Evolutionary conservation across 139 green algal species (phyloP), one percentile per base, ranked within the genome.

Genomic region (Dunaliella primolecta): DNA sequence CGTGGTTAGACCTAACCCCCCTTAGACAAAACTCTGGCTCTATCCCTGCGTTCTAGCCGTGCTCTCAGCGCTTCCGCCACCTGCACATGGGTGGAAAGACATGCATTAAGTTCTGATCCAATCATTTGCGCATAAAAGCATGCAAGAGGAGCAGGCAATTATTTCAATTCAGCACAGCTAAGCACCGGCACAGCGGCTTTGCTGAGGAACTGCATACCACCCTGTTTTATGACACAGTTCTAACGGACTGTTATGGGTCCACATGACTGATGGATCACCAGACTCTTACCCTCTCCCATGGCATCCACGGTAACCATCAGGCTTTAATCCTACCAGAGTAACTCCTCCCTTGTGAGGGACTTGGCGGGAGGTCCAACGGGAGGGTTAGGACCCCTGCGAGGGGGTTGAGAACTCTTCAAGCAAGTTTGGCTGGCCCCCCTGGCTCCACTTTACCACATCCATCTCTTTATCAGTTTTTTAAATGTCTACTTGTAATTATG

Each of bases 1-100:
- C n/a, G n/a, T n/a, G n/a, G 46, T 15, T 64, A 64, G n/a, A 64
- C 7, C 46, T 64, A 64, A 7, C 46, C 46, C 21, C 71, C 11
- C 27, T 32, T 35, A 7, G 71, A 77, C 75, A 82, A 24, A 36
- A 82, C 30, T 71, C 85, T 88, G 2, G 85, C 83, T 71, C 81
- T 85, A 33, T 91, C 88, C 33, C 81, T 27, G 34, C 82, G 78
- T 70, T 91, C 88, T 15, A 87, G 88, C 75, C 85, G 32, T 23
- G 81, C 83, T 3, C 88, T 71, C 80, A 91, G 71, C 38, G 87
- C 86, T 57, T 91, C 88, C 3, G 83, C 82, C 1, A 91, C 78
- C 78, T 64, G 46, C n/a, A n/a, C n/a, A n/a, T 64, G 46, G 7
- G 15, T 7, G 46, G 7, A 64, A 64, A 64, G 46, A 64, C 46